phyloP scores from a whole-genome alignment of 2,329 filamentous ascomycete genomes.

The Cordyceps farinosa region DNA sequence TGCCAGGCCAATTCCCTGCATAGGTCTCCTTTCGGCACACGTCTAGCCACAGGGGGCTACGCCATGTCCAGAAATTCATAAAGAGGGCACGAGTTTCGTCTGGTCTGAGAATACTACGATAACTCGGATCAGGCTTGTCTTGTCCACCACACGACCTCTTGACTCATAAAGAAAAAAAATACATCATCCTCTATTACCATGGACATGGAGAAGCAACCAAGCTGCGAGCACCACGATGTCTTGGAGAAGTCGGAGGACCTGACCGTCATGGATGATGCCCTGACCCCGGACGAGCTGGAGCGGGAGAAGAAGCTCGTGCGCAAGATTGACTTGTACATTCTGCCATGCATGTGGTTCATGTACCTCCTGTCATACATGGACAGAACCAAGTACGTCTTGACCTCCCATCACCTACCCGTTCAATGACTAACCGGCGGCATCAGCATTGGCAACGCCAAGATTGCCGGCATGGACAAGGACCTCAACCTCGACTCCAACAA shows the following conservation, averaged over 20 bases:
- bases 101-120: neutral
- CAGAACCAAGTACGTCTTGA: conserved; percentile 21
- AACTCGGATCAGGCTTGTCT: neutral
- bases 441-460: conserved; percentile 61
- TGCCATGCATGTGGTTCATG: conserved; percentile 52
- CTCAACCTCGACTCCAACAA: conserved; percentile 44
- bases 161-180: neutral
- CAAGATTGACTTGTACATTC: conserved; percentile 35
- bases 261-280: neutral
- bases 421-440: conserved; percentile 31
- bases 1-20: neutral
- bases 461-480: conserved; percentile 50
- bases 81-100: neutral
- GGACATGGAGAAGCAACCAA: neutral
- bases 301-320: conserved; percentile 19
- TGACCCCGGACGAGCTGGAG: neutral
- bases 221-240: neutral
- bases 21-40: neutral
- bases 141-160: neutral
- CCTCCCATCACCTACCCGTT: neutral
- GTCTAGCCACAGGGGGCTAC: neutral
- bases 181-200: neutral
- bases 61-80: neutral
- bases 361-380: conserved; percentile 25
- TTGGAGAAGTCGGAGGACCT: neutral